Evolutionary conservation across 148 eudicot genomes (phyloP).

Genomic region (Rhododendron ferrugineum): DNA sequence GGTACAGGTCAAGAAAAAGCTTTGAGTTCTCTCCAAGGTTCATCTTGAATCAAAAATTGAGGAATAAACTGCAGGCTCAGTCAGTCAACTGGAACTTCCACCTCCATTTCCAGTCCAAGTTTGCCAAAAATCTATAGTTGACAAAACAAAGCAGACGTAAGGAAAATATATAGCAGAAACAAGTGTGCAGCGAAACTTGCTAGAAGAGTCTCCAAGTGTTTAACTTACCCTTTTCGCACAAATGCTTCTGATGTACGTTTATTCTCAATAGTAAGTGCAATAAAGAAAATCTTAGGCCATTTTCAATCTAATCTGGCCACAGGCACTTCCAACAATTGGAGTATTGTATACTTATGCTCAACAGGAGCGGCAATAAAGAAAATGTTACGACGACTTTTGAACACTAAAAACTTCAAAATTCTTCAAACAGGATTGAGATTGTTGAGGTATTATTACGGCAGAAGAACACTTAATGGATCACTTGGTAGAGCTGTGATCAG

Average conservation of each 20-base stretch:
- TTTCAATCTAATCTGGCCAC: neutral
- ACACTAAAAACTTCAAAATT: neutral
- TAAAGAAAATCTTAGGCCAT: neutral
- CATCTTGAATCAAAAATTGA: neutral
- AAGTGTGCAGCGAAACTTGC: neutral
- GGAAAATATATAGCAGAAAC: neutral
- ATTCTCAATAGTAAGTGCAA: neutral
- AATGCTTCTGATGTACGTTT: neutral
- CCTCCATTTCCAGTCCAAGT: conserved; percentile 1
- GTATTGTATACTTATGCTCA: neutral
- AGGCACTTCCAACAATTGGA: neutral
- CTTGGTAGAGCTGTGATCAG: neutral
- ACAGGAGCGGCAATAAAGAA: neutral
- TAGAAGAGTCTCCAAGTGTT: neutral
- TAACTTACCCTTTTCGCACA: neutral
- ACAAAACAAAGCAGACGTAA: neutral
- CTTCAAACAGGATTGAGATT: neutral
- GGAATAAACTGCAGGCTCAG: neutral
- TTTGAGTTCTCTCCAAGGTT: neutral
- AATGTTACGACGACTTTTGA: neutral
- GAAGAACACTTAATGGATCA: neutral
- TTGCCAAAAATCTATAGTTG: conserved; percentile 9
- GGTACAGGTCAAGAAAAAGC: neutral
- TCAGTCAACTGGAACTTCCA: conserved; percentile 12
- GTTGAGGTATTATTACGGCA: neutral